Evolutionary conservation across 768 basidiomycete genomes (phyloP).

Genomic region (Cyathus striatus): DNA sequence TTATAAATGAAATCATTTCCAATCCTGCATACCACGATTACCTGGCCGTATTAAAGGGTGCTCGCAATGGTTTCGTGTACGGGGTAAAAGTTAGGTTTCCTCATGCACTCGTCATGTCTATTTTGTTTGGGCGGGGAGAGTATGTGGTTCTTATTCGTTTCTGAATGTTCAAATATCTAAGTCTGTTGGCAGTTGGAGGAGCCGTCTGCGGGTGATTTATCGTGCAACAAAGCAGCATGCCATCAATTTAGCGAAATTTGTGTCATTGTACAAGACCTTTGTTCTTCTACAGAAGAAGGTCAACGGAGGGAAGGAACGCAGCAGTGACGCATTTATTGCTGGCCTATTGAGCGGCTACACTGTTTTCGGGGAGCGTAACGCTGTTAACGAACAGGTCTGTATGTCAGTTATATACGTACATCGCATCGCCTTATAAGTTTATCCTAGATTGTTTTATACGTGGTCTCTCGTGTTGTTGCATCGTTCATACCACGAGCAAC

Average conservation of each 20-base stretch:
- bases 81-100: conserved; percentile 91
- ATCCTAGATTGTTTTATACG: conserved; percentile 89
- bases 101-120: conserved; percentile 94
- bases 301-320: conserved; percentile 79
- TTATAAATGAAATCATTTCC: conserved; percentile 42
- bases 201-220: conserved; percentile 65
- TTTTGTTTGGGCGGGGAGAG: conserved; percentile 90
- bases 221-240: conserved; percentile 89
- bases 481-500: conserved; percentile 83
- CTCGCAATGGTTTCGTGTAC: conserved; percentile 85
- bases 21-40: conserved; percentile 85
- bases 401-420: background rate
- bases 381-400: conserved; percentile 80
- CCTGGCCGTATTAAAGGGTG: conserved; percentile 91
- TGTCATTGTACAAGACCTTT: conserved; percentile 85
- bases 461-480: conserved; percentile 87
- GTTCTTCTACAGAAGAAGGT: conserved; percentile 77
- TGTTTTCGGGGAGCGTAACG: conserved; percentile 80
- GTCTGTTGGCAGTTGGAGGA: conserved; percentile 65
- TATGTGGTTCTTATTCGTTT: conserved; percentile 35
- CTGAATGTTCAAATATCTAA: conserved; percentile 6
- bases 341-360: conserved; percentile 90
- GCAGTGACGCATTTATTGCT: conserved; percentile 84
- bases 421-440: conserved; percentile 1
- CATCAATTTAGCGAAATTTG: conserved; percentile 89